Base-by-base conservation (phyloP, 352 stramenopile species). In the Phytophthora lateralis region DNA sequence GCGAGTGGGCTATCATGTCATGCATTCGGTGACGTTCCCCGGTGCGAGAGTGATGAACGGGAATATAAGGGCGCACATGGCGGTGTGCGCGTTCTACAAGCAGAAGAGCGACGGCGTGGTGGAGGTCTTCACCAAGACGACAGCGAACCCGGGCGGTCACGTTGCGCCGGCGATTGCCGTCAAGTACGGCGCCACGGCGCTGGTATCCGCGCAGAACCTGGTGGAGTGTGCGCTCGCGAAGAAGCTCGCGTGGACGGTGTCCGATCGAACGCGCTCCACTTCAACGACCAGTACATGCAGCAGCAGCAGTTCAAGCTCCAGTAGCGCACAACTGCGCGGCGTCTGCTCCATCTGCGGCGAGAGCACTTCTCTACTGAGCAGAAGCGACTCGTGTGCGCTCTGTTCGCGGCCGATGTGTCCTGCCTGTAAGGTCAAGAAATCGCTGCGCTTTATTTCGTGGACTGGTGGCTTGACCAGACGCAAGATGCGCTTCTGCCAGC, bases 21-120 rank as follows among this genome's bases (percentile, higher is more conserved):
- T 81, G 52, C 80, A 85, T 51, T 88, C 80, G 20, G 48, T 90
- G 32, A 60, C 60, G 27, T 78, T 80, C 20, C 52, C 63, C 0
- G 60, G 66, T 8, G 67, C 67, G 14, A 44, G 35, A 17, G 34
- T 43, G 37, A 60, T 77, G 35, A 59, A 59, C 9, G 48, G 38
- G 4, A 63, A 62, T 35, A 42, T 69, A 55, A 51, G 64, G 57
- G 59, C 43, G 24, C 71, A 62, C 55, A 56, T 76, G 51, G 79
- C 79, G 1, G 53, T 75, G 17, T 76, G 64, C 18, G 55, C 59
- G 2, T 61, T 87, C 55, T 87, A 64, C 54, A 63, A 71, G 4
- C 67, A 82, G 42, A 58, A 58, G 10, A 66, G 32, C 26, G 46
- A 63, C 15, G 59, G 48, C 10, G 50, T 63, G 6, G 63, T 76